These are phyloP conservation scores for Cladosporium sp. DNA, from an alignment of 2,329 filamentous ascomycete genomes.

Conservation along the genomic window DNA sequence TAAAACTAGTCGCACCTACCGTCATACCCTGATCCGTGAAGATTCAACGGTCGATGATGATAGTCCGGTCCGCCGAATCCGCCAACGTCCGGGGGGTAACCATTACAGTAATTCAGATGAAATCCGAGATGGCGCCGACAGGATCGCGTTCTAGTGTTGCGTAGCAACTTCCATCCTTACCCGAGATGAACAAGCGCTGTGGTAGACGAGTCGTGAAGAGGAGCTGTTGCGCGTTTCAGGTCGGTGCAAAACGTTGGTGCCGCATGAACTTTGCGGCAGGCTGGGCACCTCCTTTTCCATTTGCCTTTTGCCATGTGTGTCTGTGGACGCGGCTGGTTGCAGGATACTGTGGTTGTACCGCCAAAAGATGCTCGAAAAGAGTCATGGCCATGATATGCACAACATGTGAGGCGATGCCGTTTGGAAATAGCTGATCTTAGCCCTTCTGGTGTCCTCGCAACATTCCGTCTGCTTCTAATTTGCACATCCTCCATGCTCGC, in stretches of 20 bases:
- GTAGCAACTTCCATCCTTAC: neutral
- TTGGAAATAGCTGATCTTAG: neutral
- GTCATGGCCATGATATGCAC: too few species aligned
- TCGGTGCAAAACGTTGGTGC: neutral
- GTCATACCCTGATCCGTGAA: neutral
- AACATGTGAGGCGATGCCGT: neutral
- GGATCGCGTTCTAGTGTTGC: neutral
- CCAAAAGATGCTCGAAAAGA: neutral
- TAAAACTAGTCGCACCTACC: neutral
- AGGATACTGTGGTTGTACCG: neutral
- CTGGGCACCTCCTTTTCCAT: neutral
- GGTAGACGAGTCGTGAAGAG: neutral
- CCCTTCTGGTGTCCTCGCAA: neutral
- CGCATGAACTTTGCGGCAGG: neutral
- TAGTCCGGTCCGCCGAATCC: slow-evolving; percentile 4
- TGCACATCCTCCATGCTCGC: too few species aligned
- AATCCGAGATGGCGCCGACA: neutral
- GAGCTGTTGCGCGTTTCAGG: neutral
- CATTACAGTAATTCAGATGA: neutral
- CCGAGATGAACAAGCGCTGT: neutral
- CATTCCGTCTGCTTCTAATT: neutral
- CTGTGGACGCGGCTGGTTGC: neutral
- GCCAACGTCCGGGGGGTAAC: neutral
- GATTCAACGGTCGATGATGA: slow-evolving; percentile 14
- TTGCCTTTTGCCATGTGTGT: neutral